Conservation (phyloP, 108 stramenopile species). For the Cyclotella sp. region DNA sequence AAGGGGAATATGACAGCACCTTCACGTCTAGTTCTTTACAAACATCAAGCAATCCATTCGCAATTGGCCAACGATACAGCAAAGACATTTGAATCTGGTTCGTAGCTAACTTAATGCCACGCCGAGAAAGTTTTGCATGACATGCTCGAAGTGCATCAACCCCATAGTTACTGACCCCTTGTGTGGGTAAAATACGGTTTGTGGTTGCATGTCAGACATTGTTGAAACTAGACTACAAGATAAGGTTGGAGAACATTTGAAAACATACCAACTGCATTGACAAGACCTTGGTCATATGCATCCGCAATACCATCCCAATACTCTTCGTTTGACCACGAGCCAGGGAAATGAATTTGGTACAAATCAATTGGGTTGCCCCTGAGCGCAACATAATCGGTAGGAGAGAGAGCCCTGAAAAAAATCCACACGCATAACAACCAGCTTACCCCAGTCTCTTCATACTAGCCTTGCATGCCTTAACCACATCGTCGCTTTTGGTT, state of each 20-base stretch:
- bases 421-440: neutral
- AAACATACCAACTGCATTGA: slow-evolving; percentile 61
- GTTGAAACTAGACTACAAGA: neutral
- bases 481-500: slow-evolving; percentile 64
- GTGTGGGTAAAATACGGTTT: neutral
- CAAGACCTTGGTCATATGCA: slow-evolving; percentile 68
- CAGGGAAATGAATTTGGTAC: slow-evolving; percentile 89
- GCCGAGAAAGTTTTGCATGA: slow-evolving; percentile 60
- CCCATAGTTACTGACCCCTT: slow-evolving; percentile 71
- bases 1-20: slow-evolving; percentile 69
- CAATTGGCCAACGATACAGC: slow-evolving; percentile 62
- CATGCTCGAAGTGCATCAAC: slow-evolving; percentile 68
- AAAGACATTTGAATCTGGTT: slow-evolving; percentile 80
- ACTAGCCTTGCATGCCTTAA: slow-evolving; percentile 77
- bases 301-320: slow-evolving; percentile 84
- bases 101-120: slow-evolving; percentile 65
- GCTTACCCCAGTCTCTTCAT: slow-evolving; percentile 64
- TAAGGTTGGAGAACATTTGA: neutral
- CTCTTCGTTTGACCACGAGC: slow-evolving; percentile 66
- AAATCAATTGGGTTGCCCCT: slow-evolving; percentile 71
- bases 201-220: neutral
- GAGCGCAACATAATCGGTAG: neutral
- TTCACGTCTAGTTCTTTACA: slow-evolving; percentile 74
- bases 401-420: neutral
- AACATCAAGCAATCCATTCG: slow-evolving; percentile 66